Percentiles rank a stretch among this genome's conserved stretches.
phyloP scores from a whole-genome alignment of 1,284 basidiomycete species.

The Laetiporus sulphureus region DNA sequence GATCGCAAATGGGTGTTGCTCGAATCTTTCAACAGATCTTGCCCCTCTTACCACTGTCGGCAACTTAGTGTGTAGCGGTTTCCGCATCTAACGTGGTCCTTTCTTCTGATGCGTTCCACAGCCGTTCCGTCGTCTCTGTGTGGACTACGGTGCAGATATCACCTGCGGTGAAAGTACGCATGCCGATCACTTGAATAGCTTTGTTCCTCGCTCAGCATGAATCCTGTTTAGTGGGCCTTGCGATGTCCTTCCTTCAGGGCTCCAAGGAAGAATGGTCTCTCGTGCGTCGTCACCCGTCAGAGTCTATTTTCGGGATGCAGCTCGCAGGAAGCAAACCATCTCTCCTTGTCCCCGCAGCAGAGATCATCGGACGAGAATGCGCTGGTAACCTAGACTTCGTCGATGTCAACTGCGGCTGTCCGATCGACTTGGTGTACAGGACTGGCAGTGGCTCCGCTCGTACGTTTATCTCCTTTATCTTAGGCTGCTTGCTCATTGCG shows the following conservation, averaged over 20 bases:
- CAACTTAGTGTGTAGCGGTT: constrained; percentile 61
- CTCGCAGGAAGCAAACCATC: constrained; percentile 74
- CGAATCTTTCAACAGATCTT: constrained; percentile 49
- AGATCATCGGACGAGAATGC: constrained; percentile 72
- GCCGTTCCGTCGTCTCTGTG: constrained; percentile 92
- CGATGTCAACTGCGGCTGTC: constrained; percentile 95
- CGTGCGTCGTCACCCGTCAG: constrained; percentile 81
- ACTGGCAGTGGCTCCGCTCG: constrained; percentile 86
- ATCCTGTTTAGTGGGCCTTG: constrained; percentile 62
- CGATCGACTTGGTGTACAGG: constrained; percentile 94
- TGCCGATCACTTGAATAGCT: not conserved
- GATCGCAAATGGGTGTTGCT: not conserved
- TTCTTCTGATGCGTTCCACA: no score
- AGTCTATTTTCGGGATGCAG: constrained; percentile 90
- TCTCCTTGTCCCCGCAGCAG: constrained; percentile 77
- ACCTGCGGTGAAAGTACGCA: constrained; percentile 87
- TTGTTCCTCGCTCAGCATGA: constrained; percentile 6
- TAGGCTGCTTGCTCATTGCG: not conserved
- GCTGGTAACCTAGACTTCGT: constrained; percentile 76
- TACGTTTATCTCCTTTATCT: constrained; percentile 29
- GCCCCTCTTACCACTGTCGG: constrained; percentile 96
- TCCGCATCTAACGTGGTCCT: not conserved
- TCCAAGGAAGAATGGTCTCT: constrained; percentile 91
- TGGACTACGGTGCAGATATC: constrained; percentile 86
- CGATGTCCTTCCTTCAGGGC: constrained; percentile 74